phyloP scores from a whole-genome alignment of 2,329 filamentous ascomycete species.

The Rhexocercosporidium sp. region DNA sequence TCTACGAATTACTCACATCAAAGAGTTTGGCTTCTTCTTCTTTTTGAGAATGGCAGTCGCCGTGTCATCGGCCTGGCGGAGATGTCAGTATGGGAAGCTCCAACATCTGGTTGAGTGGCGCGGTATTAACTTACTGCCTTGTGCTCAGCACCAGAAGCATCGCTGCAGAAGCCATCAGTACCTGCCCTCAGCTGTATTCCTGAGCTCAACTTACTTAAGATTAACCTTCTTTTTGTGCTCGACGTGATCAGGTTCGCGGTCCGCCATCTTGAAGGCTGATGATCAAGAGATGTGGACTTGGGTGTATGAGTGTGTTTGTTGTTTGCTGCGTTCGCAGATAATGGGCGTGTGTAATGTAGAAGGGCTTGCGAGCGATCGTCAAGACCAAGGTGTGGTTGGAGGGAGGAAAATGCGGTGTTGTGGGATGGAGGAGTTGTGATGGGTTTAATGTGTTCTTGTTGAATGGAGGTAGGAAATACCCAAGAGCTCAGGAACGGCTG shows the following conservation, averaged over 20 bases:
- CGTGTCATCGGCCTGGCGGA: constrained; percentile 78
- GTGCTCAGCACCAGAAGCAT: constrained; percentile 85
- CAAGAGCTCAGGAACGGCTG: constrained; percentile 24
- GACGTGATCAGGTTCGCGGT: constrained; percentile 61
- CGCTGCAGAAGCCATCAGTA: constrained; percentile 62
- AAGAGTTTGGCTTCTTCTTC: constrained; percentile 99
- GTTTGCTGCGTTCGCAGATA: constrained; percentile 13
- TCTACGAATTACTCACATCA: constrained; percentile 72
- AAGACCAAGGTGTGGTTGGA: constrained; percentile 12
- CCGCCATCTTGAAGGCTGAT: constrained; percentile 65
- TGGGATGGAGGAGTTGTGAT: constrained; percentile 23
- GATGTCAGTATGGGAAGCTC: constrained; percentile 43
- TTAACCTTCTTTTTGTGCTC: constrained; percentile 84
- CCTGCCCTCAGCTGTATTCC: constrained; percentile 16
- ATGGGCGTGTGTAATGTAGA: constrained; percentile 10
- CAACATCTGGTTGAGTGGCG: constrained; percentile 36
- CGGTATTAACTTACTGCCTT: constrained; percentile 68
- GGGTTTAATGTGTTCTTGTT: constrained; percentile 3
- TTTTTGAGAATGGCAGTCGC: constrained; percentile 98
- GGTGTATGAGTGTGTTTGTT: constrained; percentile 7
- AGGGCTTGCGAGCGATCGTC: constrained; percentile 17
- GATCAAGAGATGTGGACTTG: constrained; percentile 17
- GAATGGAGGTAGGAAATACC: neutral
- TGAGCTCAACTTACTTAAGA: constrained; percentile 66
- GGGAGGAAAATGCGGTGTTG: constrained; percentile 16